phyloP scores from a whole-genome alignment of 176 grass and related monocot genomes.

The Eleusine coracana region DNA sequence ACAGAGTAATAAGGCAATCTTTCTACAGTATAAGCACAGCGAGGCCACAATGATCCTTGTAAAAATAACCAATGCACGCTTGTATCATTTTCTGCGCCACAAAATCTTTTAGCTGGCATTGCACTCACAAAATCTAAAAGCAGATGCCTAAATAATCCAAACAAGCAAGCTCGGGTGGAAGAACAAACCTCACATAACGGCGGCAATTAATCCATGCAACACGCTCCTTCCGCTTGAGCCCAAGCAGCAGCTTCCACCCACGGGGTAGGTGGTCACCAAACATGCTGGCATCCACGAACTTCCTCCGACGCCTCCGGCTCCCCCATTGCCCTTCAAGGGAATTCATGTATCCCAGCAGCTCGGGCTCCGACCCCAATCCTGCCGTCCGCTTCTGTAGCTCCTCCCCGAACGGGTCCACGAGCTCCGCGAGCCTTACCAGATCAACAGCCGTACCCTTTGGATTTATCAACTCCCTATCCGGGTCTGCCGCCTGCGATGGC shows the following conservation, averaged over 20 bases:
- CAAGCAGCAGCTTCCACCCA: slow-evolving; percentile 93
- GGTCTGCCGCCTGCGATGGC: slow-evolving; percentile 18
- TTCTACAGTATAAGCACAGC: neutral
- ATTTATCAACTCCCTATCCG: slow-evolving; percentile 67
- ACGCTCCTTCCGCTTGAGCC: slow-evolving; percentile 91
- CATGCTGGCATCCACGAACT: slow-evolving; percentile 75
- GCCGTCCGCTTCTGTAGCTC: slow-evolving; percentile 68
- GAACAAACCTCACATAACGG: slow-evolving; percentile 83
- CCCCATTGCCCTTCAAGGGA: slow-evolving; percentile 92
- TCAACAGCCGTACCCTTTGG: slow-evolving; percentile 62
- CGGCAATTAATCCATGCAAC: slow-evolving; percentile 83
- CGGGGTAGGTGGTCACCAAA: slow-evolving; percentile 84
- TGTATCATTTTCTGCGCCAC: slow-evolving; percentile 7
- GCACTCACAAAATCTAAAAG: neutral
- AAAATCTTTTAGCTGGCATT: slow-evolving; percentile 13
- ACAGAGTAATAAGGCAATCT: neutral
- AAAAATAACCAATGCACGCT: neutral
- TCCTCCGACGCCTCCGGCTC: slow-evolving; percentile 79
- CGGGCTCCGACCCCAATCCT: slow-evolving; percentile 58
- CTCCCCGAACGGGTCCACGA: slow-evolving; percentile 73
- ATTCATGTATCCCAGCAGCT: slow-evolving; percentile 79
- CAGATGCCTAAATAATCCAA: neutral
- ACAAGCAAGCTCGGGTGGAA: neutral
- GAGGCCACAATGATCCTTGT: neutral
- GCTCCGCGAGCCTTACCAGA: slow-evolving; percentile 61